Evolutionary conservation across 805 yeast genomes (phyloP).

Genomic region (Danielia reshetovae): DNA sequence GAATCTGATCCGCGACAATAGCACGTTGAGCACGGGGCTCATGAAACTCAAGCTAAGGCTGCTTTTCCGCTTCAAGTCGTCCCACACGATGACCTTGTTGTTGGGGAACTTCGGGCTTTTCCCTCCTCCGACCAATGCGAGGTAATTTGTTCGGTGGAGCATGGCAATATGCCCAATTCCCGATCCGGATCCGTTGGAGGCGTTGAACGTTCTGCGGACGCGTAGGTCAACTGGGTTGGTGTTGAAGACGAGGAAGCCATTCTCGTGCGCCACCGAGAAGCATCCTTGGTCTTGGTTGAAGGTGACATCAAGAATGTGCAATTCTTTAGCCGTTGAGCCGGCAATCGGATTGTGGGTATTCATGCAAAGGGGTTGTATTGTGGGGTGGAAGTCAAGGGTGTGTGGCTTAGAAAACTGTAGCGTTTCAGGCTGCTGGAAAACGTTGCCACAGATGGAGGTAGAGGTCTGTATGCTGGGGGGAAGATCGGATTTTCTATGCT

Average conservation of each 20-base stretch:
- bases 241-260: conserved; percentile 81
- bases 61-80: conserved; percentile 74
- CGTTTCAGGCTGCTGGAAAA: no score
- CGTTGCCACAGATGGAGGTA: no score
- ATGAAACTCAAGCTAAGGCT: conserved; percentile 72
- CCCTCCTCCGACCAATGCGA: conserved; percentile 91
- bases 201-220: conserved; percentile 53
- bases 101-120: conserved; percentile 70
- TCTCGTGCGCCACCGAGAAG: conserved; percentile 76
- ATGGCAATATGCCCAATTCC: conserved; percentile 78
- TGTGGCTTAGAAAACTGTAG: no score
- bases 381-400: background rate
- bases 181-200: conserved; percentile 20
- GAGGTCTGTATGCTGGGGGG: no score
- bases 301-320: conserved; percentile 51
- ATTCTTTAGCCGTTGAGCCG: conserved; percentile 11
- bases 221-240: conserved; percentile 81
- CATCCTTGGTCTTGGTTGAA: conserved; percentile 92
- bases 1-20: conserved; percentile 70
- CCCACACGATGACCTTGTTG: conserved; percentile 86
- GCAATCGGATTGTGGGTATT: conserved; percentile 16
- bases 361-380: conserved; percentile 8
- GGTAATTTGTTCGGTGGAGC: conserved; percentile 87
- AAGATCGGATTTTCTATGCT: no score
- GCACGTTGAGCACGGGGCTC: conserved; percentile 69